Evolutionary conservation across 1,284 basidiomycete species (phyloP).

Genomic region (Fomitopsis pinicola): DNA sequence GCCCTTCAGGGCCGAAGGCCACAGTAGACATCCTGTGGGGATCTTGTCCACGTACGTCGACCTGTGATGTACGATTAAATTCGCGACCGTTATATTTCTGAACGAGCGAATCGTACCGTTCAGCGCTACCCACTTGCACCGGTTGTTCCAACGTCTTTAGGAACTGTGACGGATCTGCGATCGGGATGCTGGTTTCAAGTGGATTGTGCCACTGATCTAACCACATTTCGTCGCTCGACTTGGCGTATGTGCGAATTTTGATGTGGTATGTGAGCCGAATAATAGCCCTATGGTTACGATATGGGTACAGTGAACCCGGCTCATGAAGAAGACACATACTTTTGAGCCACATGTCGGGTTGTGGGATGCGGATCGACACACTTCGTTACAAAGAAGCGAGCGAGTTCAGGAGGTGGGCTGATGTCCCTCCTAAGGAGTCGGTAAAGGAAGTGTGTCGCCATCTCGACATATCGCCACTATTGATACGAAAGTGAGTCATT

Average conservation of each 20-base stretch:
- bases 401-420: constrained; percentile 58
- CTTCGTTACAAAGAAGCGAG: constrained; percentile 67
- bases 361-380: constrained; percentile 78
- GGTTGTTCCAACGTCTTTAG: constrained; percentile 37
- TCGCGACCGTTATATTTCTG: neutral
- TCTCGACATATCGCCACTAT: constrained; percentile 90
- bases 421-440: constrained; percentile 76
- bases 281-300: constrained; percentile 50
- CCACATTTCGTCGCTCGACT: constrained; percentile 70
- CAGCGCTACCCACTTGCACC: neutral
- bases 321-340: constrained; percentile 21
- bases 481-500: constrained; percentile 5
- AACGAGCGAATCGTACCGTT: constrained; percentile 11
- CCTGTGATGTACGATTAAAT: constrained; percentile 19
- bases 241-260: constrained; percentile 82
- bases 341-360: constrained; percentile 70
- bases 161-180: constrained; percentile 48
- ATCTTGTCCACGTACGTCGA: constrained; percentile 74
- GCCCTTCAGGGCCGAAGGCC: constrained; percentile 71
- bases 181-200: constrained; percentile 49
- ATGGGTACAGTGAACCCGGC: constrained; percentile 4
- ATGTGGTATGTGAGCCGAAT: constrained; percentile 73
- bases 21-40: constrained; percentile 82
- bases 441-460: constrained; percentile 70
- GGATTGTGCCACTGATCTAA: constrained; percentile 79